Evolutionary conservation across 805 yeast species (phyloP), one percentile per base, ranked within the genome.

Genomic region (Barnettozyma californica): DNA sequence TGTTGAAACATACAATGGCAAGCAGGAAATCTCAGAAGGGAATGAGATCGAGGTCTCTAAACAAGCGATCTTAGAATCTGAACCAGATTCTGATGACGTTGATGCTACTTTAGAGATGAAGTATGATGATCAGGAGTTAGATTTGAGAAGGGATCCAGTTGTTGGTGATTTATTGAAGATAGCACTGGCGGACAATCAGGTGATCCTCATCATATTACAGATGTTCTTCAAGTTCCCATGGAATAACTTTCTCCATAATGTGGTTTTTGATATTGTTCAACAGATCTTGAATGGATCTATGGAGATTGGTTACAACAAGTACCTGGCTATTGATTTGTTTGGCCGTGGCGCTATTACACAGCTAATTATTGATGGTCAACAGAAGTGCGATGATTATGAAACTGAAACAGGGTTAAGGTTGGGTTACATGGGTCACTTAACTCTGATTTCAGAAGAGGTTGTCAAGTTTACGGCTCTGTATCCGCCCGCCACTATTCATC

Each of bases 401-500:
- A 77, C 74, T 53, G 69, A 69, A 49, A 72, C 74, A 14, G 80
- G 81, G 5, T 77, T 87, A 37, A 76, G 95, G 47, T 78, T 91
- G 36, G 99, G 99, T 0, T 94, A 89, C 63, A 90, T 91, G 89
- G 99, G 99, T n/a, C 99, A 94, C 64, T 69, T 94, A 54, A 89
- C 95, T 7, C 71, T 94, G 45, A 88, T 94, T 48, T 90, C 96
- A 45, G 99, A 94, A 64, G 99, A 94, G 64, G 90, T 94, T 41
- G 96, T 90, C 43, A 94, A 94, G 64, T 94, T 94, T 65, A 69
- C 74, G 6, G 63, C 64, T 2, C 37, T 59, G 4, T 59, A 59
- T 21, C 59, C 63, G 23, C 63, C 63, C 41, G 53, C 47, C 11
- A 38, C 60, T 1, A 54, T 61, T 35, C 63, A 77, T 47, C 63